Percentiles rank a stretch among this genome's conserved stretches.
These are phyloP conservation scores for Parasitella parasitica DNA, from an alignment of 371 early-diverging fungal species.

Conservation along the genomic window DNA sequence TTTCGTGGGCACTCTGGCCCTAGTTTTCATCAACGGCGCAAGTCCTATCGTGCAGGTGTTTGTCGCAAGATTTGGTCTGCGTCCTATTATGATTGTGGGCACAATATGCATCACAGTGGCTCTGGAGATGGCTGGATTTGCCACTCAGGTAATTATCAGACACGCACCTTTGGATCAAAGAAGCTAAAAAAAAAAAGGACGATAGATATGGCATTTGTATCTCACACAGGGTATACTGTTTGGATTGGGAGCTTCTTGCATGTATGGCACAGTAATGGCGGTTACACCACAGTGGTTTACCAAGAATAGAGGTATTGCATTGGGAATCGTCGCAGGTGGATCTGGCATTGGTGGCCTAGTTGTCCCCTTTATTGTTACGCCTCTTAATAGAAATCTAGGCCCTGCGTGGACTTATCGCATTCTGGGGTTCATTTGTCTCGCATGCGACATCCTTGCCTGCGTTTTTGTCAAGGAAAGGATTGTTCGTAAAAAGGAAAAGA, in stretches of 20 bases:
- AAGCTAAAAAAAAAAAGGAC: conserved; percentile 19
- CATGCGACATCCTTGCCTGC: conserved; percentile 10
- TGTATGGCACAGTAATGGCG: conserved; percentile 28
- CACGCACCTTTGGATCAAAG: too few relatives aligned
- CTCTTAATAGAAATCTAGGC: conserved; percentile 56
- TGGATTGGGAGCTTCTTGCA: conserved; percentile 47
- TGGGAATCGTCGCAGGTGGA: conserved; percentile 80
- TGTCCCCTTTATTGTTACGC: conserved; percentile 62
- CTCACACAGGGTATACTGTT: conserved; percentile 31
- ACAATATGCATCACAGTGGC: conserved; percentile 25
- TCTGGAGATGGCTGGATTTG: conserved; percentile 39
- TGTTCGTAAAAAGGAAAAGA: conserved; percentile 19
- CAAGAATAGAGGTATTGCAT: conserved; percentile 65
- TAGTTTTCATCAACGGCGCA: conserved; percentile 30
- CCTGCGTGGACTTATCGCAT: conserved; percentile 59
- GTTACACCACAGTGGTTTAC: conserved; percentile 78
- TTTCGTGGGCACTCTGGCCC: conserved; percentile 40
- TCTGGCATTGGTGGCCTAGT: conserved; percentile 79
- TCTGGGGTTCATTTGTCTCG: conserved; percentile 49
- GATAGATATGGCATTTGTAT: conserved; percentile 48
- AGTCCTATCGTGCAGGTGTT: conserved; percentile 35
- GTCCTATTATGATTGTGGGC: conserved; percentile 27
- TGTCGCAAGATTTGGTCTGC: conserved; percentile 23
- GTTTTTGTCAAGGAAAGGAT: conserved; percentile 41
- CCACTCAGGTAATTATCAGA: conserved; percentile 37